Conservation (phyloP, 2,329 filamentous ascomycete genomes). For the Aureobasidium vineae region DNA sequence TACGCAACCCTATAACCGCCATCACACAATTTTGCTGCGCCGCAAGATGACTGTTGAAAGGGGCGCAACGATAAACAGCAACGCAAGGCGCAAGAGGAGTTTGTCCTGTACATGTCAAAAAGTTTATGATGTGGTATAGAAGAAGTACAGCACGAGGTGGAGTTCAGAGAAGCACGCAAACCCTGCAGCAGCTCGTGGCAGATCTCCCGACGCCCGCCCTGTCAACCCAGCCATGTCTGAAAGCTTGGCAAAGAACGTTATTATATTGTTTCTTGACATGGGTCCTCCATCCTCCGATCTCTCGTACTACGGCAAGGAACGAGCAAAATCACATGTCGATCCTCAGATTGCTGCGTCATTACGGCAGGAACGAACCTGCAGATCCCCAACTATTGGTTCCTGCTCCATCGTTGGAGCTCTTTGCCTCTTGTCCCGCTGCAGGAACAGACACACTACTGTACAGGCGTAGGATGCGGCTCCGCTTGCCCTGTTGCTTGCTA, state of each 20-base stretch:
- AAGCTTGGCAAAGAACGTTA: conserved; percentile 18
- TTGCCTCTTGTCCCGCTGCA: conserved; percentile 6
- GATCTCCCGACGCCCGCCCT: conserved; percentile 13
- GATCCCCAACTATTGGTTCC: conserved; percentile 23
- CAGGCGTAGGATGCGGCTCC: conserved; percentile 1
- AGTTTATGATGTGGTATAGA: background rate
- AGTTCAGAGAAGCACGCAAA: conserved; percentile 10
- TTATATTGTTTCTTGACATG: conserved; percentile 17
- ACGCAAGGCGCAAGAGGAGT: conserved; percentile 9
- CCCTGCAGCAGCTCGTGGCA: conserved; percentile 12
- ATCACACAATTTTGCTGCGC: background rate
- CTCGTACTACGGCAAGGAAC: conserved; percentile 18
- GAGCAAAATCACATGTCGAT: conserved; percentile 16
- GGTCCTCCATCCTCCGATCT: background rate
- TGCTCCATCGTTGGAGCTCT: conserved; percentile 1
- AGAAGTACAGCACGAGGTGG: background rate
- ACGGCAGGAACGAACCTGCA: conserved; percentile 13
- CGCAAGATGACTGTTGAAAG: background rate
- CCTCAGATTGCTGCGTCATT: conserved; percentile 1
- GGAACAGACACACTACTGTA: conserved; percentile 14
- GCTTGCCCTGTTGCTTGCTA: background rate
- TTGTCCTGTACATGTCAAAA: background rate
- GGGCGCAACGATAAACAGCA: conserved; percentile 3
- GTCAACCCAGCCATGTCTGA: conserved; percentile 11
- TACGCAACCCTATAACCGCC: conserved; percentile 1